Percentiles rank a stretch among this genome's conserved stretches.
phyloP scores from a whole-genome alignment of 257 asterid species.

The Leptodermis oblonga region DNA sequence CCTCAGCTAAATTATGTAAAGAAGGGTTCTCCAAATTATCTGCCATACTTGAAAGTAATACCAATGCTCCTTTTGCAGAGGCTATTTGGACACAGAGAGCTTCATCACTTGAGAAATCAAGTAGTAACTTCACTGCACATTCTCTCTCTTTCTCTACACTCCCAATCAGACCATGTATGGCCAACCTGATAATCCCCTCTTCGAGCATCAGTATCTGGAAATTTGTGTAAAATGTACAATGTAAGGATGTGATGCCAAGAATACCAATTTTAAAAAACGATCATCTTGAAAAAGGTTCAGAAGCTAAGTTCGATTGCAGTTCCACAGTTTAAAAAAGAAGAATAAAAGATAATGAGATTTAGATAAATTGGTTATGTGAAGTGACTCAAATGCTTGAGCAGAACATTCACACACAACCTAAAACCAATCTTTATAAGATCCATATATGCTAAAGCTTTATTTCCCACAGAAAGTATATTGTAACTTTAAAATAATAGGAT shows the following conservation, averaged over 20 bases:
- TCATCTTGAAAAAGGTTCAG: background rate
- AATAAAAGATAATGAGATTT: background rate
- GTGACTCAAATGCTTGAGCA: background rate
- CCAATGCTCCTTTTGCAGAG: constrained; percentile 25
- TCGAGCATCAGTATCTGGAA: constrained; percentile 28
- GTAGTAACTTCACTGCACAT: constrained; percentile 22
- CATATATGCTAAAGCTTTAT: background rate
- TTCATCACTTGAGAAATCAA: constrained; percentile 25
- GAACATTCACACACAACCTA: background rate
- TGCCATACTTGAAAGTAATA: constrained; percentile 28
- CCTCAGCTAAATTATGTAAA: constrained; percentile 23
- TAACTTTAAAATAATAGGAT: background rate
- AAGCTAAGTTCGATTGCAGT: background rate
- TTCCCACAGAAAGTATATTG: background rate
- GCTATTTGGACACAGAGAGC: constrained; percentile 19
- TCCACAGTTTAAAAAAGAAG: background rate
- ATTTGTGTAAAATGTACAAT: background rate
- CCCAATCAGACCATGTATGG: constrained; percentile 26
- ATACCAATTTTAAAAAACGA: background rate
- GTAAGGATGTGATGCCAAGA: background rate
- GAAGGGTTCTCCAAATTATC: constrained; percentile 23
- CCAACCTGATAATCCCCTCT: constrained; percentile 28
- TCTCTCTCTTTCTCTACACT: constrained; percentile 28
- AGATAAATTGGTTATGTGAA: too few species aligned
- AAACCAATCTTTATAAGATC: background rate